Evolutionary conservation across 768 basidiomycete genomes (phyloP).

Genomic region (Phylloporus scabripes): DNA sequence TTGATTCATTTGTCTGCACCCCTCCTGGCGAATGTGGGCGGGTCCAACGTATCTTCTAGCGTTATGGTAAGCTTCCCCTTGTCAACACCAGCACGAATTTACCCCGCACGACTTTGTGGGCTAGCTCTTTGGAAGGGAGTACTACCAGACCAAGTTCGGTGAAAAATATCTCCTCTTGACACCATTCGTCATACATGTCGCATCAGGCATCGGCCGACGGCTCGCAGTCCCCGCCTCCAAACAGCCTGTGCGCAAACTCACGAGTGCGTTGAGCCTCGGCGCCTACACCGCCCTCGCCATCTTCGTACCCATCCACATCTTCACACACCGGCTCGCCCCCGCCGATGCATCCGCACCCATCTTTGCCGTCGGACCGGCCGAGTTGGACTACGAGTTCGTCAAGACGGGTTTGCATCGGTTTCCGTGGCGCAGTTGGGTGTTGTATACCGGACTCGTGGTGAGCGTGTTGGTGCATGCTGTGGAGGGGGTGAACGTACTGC

Average conservation of each 20-base stretch:
- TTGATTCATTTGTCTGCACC: too few species aligned
- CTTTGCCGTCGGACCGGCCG: conserved; percentile 55
- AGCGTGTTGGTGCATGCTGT: conserved; percentile 54
- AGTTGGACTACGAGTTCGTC: conserved; percentile 80
- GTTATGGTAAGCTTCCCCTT: too few species aligned
- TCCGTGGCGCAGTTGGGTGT: conserved; percentile 55
- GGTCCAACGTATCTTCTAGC: too few species aligned
- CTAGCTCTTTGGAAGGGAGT: conserved; percentile 77
- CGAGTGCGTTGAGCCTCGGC: conserved; percentile 48
- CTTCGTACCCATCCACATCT: conserved; percentile 64
- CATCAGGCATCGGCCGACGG: conserved; percentile 56
- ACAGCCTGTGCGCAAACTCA: conserved; percentile 31
- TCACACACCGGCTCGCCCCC: conserved; percentile 62
- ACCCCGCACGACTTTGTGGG: too few species aligned
- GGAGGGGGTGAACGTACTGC: conserved; percentile 54
- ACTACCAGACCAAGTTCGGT: conserved; percentile 69
- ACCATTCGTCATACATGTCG: conserved; percentile 60
- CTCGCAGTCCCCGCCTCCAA: conserved; percentile 25
- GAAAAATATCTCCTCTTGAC: conserved; percentile 63
- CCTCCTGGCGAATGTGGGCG: too few species aligned
- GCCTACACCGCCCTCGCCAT: conserved; percentile 53
- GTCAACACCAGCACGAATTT: too few species aligned
- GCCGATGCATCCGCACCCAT: conserved; percentile 35
- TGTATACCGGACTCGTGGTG: conserved; percentile 59
- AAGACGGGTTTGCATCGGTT: conserved; percentile 61